A percentile compares a stretch with the other conserved stretches of the same genome.
Conservation (phyloP, 768 basidiomycete genomes). For the Coprinellus micaceus region DNA sequence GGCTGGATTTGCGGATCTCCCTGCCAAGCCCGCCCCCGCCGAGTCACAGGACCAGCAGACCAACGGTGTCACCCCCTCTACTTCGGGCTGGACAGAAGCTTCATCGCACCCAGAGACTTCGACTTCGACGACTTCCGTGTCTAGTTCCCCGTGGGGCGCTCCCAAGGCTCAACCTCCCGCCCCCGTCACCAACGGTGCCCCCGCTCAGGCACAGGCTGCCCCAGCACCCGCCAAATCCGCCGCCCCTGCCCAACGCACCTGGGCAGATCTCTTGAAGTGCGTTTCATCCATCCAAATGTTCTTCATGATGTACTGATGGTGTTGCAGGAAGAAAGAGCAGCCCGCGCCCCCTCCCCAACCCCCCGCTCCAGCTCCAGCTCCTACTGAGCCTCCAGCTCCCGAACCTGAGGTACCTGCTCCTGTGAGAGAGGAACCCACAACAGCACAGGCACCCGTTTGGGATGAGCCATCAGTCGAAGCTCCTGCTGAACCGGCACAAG, state of each 20-base stretch:
- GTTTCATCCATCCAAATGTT: constrained; percentile 19
- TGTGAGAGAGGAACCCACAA: constrained; percentile 74
- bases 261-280: constrained; percentile 82
- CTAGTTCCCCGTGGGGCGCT: constrained; percentile 31
- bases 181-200: constrained; percentile 3
- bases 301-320: constrained; percentile 7
- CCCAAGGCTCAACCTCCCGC: constrained; percentile 7
- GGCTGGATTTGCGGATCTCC: constrained; percentile 2
- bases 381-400: constrained; percentile 24
- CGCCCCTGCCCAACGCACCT: constrained; percentile 74
- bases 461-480: constrained; percentile 44
- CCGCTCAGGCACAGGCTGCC: constrained; percentile 20
- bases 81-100: constrained; percentile 30
- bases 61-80: constrained; percentile 24
- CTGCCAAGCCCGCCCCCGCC: constrained; percentile 18
- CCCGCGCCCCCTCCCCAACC: constrained; percentile 39
- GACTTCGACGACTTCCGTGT: constrained; percentile 22
- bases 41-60: constrained; percentile 29
- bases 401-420: constrained; percentile 31
- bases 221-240: constrained; percentile 51
- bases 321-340: constrained; percentile 55
- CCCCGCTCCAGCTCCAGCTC: constrained; percentile 24
- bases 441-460: constrained; percentile 63
- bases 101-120: constrained; percentile 29
- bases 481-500: constrained; percentile 9